Base-by-base conservation (phyloP, 768 basidiomycete genomes). In the Termitomyces sp. region DNA sequence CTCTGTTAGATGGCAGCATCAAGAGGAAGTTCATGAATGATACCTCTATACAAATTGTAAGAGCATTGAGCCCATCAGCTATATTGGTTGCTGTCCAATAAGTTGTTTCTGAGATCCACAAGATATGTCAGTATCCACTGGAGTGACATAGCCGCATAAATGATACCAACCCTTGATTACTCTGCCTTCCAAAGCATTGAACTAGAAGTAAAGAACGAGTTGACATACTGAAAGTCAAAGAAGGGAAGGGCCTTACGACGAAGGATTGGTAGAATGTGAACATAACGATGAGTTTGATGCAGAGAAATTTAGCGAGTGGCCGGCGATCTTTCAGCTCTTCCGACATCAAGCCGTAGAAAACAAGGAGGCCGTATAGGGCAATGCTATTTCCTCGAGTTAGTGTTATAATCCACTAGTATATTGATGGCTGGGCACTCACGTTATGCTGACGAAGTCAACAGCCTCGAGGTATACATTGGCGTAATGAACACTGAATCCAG, bases 1-100 rank as follows among this genome's bases (percentile, higher is more conserved):
- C 39, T 45, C 33, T 36, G 9, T 61, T 12, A 59, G 38, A 39
- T 45, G n/a, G 16, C 4, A n/a, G 15, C 45, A 40, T 51, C 15
- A 24, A 50, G 18, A 16, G 13, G 18, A 52, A 45, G 3, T 15
- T 11, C 13, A 16, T 2, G 15, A 8, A 42, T 63, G 28, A 57
- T 65, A 91, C 92, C 83, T 96, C 94, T 53, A 96, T 84, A 65
- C 90, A 92, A 35, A 87, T 92, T 18, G 89, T 78, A 4, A 97
- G 79, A 0, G 94, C 92, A 63, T 86, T 90, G 35, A 96, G 74
- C 1, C 94, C 94, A 61, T 96, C 83, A 0, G 92, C 84, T 55
- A 96, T 85, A 68, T 96, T 96, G 4, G 89, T 87, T 39, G 79
- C 74, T 2, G 93, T 91, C 94, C 94, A 95, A 68, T 87, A 94